phyloP scores from a whole-genome alignment of 1,284 basidiomycete species.

The Fomitopsis pinicola region DNA sequence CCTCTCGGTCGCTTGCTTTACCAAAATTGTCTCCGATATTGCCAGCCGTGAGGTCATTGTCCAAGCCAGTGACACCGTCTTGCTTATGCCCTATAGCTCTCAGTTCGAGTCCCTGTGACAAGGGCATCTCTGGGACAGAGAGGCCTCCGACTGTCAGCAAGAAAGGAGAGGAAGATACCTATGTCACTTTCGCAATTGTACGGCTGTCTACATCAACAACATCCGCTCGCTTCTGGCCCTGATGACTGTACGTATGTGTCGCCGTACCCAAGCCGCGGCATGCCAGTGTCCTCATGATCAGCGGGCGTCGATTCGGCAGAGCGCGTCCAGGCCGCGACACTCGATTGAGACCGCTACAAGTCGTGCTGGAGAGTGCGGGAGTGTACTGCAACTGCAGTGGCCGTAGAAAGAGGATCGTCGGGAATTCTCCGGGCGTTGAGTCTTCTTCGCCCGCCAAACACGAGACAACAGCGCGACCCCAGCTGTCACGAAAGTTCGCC shows the following conservation, averaged over 20 bases:
- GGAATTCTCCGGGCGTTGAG: background rate
- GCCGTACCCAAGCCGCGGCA: background rate
- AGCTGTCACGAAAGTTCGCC: background rate
- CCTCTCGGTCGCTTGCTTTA: background rate
- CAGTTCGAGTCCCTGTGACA: background rate
- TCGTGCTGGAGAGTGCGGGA: background rate
- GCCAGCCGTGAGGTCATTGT: background rate
- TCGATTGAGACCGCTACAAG: background rate
- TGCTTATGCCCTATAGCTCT: background rate
- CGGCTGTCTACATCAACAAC: background rate
- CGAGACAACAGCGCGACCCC: background rate
- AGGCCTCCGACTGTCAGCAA: background rate
- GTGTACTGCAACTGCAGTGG: background rate
- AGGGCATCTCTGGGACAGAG: background rate
- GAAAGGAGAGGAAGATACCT: background rate
- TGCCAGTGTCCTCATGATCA: background rate
- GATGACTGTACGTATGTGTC: background rate
- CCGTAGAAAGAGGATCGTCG: background rate
- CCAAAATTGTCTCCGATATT: background rate
- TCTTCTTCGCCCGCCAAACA: background rate
- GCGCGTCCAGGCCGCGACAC: background rate
- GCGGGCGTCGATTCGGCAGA: background rate
- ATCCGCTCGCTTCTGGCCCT: background rate
- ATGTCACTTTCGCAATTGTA: background rate
- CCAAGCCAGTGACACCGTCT: background rate